Evolutionary conservation across 2,329 filamentous ascomycete genomes (phyloP), one percentile per base, ranked within the genome.

Genomic region (Fusarium circinatum): DNA sequence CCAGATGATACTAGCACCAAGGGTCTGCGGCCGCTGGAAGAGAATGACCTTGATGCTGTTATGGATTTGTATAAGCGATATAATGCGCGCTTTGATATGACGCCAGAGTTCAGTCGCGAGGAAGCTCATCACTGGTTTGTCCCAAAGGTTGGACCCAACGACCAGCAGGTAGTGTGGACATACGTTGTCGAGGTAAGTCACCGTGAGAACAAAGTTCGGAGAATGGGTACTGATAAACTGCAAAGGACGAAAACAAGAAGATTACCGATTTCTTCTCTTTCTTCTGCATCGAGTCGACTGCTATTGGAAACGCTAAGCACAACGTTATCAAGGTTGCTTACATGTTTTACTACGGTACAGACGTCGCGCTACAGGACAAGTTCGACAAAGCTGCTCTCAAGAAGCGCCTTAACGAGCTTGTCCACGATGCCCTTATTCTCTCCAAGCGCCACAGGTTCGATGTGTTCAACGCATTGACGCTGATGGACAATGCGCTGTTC

Each of bases 221-320:
- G 12, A 15, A n/a, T 26, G 8, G 15, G 38, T 32, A 7, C 28
- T 26, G 54, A 59, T 32, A 47, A 49, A 59, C 34, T 17, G 18
- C 13, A 34, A 34, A 88, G 86, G 84, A 88, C 68, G 83, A 90
- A 52, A 90, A 92, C 57, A 89, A 93, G 71, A 94, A 94, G 78
- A 94, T 99, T 79, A 98, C 94, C 42, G 96, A 99, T 83, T 98
- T 98, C 85, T 93, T 98, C 85, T 98, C 95, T 42, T 99, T 98
- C 85, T 99, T 98, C 87, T 92, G 91, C 80, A 92, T 99, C 39
- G 95, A 98, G 81, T 98, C 95, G 22, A 96, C 94, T 4, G 93
- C 98, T 66, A 97, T 99, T 78, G 91, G 92, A 76, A 91, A 94
- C 79, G 85, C 89, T 51, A 93, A 93, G 81, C 92, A 97, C 84